Conservation (phyloP, 2,329 filamentous ascomycete genomes). For the Triangularia verruculosa region DNA sequence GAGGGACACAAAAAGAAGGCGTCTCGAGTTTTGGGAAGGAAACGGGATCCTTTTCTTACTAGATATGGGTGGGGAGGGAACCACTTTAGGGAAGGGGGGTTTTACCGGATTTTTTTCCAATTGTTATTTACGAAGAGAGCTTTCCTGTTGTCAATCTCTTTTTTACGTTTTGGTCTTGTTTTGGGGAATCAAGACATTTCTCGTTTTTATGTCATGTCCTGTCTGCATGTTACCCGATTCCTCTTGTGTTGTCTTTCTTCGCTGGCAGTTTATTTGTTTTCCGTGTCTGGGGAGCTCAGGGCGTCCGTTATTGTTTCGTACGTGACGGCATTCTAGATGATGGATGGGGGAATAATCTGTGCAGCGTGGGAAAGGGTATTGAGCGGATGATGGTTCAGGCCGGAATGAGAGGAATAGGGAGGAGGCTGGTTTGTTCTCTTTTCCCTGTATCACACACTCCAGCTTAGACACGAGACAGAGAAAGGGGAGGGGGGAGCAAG, state of each 20-base stretch:
- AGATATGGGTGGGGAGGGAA: slow-evolving; percentile 16
- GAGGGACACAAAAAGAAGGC: slow-evolving; percentile 11
- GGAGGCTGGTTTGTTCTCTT: neutral
- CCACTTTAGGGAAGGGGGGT: neutral
- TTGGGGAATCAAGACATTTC: neutral
- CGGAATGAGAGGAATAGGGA: neutral
- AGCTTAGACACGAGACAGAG: neutral
- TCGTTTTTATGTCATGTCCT: neutral
- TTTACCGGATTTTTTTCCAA: neutral
- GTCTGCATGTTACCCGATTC: neutral
- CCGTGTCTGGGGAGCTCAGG: neutral
- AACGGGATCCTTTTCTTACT: slow-evolving; percentile 9
- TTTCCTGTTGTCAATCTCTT: neutral
- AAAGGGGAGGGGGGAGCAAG: too few relatives aligned
- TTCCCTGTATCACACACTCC: neutral
- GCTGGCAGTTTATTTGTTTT: neutral
- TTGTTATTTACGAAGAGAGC: neutral
- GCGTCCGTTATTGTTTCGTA: neutral
- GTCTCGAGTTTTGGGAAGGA: slow-evolving; percentile 13
- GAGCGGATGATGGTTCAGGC: neutral
- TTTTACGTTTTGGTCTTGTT: slow-evolving; percentile 5
- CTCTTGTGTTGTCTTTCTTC: neutral
- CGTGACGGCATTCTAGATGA: neutral
- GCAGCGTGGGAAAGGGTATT: neutral
- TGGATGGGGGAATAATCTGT: neutral